Base-by-base conservation (phyloP, 805 yeast genomes). In the Torulaspora franciscae region DNA sequence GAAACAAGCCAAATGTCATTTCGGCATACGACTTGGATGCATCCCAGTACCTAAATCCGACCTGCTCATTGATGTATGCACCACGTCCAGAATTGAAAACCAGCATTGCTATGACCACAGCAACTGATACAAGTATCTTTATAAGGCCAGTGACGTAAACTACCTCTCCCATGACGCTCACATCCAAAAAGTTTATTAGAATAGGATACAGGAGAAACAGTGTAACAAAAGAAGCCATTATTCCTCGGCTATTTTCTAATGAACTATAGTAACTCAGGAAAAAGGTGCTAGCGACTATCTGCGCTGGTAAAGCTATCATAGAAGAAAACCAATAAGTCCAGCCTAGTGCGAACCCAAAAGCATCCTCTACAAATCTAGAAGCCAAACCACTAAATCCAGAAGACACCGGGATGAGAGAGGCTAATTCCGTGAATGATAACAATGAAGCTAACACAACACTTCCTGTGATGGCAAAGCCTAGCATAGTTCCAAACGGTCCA, bases 21-120 rank as follows among this genome's bases (percentile, higher is more conserved):
- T 70, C 49, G 17, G 52, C 45, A 60, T 70, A 28, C 2, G 64
- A 47, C 51, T 76, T 70, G 17, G 70, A 64, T 27, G 72, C 41
- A 43, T 76, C 72, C 95, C 95, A 86, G 61, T 73, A 86, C 52
- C 71, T 71, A 59, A 83, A 83, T 0, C 95, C 95, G n/a, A 80
- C 65, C 22, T 62, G 58, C 10, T 54, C 45, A 43, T 53, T 54
- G 3, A 26, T 19, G 38, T 71, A 61, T 25, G 43, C 44, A 4
- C 59, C 58, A 32, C 14, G 76, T 58, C 58, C 85, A 8, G 71
- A 69, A 60, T 85, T 83, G 42, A 84, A 57, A 1, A 82, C 72
- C 42, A 84, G 72, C 83, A 83, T 81, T 19, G 79, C 70, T 17
- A 85, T 69, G 47, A 85, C 76, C 63, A 81, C 68, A 9, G 71